A percentile compares a stretch with the other conserved stretches of the same genome.
Evolutionary conservation across 306 rosid genomes (phyloP).

Genomic region (Acmispon strigosus): DNA sequence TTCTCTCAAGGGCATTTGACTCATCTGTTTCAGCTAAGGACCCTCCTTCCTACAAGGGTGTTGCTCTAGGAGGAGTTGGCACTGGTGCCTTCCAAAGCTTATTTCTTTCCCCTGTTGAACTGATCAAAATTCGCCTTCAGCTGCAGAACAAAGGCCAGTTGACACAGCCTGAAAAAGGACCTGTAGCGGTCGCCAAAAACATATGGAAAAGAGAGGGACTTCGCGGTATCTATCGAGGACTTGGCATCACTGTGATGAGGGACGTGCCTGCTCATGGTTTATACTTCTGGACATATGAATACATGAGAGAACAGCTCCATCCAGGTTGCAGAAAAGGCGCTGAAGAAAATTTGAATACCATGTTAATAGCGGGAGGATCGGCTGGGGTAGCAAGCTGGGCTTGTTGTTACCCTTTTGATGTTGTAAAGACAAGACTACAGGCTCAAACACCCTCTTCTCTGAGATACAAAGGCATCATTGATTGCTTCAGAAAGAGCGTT

Average conservation of each 20-base stretch:
- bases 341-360: conserved; percentile 53
- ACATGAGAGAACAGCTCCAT: conserved; percentile 66
- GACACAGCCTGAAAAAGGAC: conserved; percentile 33
- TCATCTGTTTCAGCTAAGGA: conserved; percentile 25
- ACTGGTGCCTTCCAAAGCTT: conserved; percentile 71
- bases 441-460: conserved; percentile 45
- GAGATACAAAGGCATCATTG: conserved; percentile 54
- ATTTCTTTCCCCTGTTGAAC: conserved; percentile 60
- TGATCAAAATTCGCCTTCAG: conserved; percentile 74
- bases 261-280: conserved; percentile 69
- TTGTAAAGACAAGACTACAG: conserved; percentile 69
- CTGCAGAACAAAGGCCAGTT: conserved; percentile 29
- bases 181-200: conserved; percentile 37
- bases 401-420: conserved; percentile 76
- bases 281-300: conserved; percentile 77
- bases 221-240: conserved; percentile 60
- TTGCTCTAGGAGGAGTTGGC: conserved; percentile 65
- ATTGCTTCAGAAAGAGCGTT: conserved; percentile 62
- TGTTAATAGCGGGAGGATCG: conserved; percentile 69
- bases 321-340: conserved; percentile 68
- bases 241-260: conserved; percentile 52
- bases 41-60: conserved; percentile 72
- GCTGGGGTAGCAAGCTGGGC: conserved; percentile 89
- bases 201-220: conserved; percentile 61
- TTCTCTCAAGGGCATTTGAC: conserved; percentile 62